Conservation (phyloP, 1,284 basidiomycete species). For the Cutaneotrichosporon dermatis region DNA sequence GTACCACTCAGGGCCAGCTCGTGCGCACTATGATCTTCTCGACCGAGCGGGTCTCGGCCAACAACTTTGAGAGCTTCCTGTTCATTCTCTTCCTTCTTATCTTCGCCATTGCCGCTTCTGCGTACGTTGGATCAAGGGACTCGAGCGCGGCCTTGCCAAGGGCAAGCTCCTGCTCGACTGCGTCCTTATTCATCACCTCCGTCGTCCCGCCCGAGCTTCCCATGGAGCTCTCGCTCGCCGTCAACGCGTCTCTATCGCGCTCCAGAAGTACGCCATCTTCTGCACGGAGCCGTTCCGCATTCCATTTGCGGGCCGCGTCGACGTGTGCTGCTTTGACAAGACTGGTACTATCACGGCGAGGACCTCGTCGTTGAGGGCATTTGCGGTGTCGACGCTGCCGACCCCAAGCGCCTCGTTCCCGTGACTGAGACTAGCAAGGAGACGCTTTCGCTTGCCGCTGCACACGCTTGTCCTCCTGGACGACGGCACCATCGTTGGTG, state of each 20-base stretch:
- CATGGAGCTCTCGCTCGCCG: conserved; percentile 91
- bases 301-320: conserved; percentile 84
- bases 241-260: conserved; percentile 89
- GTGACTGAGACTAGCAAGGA: conserved; percentile 71
- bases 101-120: conserved; percentile 90
- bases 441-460: conserved; percentile 85
- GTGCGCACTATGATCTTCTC: conserved; percentile 97
- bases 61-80: conserved; percentile 86
- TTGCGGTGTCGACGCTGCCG: conserved; percentile 64
- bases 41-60: conserved; percentile 87
- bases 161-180: conserved; percentile 89
- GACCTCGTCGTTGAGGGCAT: conserved; percentile 91
- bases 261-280: conserved; percentile 91
- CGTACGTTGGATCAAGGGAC: conserved; percentile 97
- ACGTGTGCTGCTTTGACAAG: conserved; percentile 97
- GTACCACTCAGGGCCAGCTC: conserved; percentile 90
- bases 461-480: conserved; percentile 93
- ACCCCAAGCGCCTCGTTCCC: conserved; percentile 66
- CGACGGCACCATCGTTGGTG: conserved; percentile 83
- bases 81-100: conserved; percentile 95
- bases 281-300: conserved; percentile 97
- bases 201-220: conserved; percentile 93
- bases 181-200: conserved; percentile 86
- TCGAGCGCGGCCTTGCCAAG: conserved; percentile 84
- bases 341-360: conserved; percentile 96